Conservation (phyloP, 352 stramenopile species). For the Pythium brachiatum region DNA sequence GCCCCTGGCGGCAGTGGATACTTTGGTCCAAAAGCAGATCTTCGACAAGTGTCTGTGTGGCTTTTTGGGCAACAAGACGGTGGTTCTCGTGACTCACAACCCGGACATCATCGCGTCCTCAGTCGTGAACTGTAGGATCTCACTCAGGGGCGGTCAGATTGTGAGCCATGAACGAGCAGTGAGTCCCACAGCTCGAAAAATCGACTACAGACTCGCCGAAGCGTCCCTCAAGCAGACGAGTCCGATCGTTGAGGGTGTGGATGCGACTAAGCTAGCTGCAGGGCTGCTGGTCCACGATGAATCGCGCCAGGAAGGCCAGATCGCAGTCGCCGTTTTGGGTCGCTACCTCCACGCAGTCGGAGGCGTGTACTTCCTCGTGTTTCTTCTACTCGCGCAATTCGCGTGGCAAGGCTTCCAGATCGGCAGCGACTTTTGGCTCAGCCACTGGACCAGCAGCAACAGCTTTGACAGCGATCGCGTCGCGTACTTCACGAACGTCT, state of each 20-base stretch:
- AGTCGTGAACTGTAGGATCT: conserved; percentile 11
- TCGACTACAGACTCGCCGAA: not conserved
- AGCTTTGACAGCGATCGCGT: not conserved
- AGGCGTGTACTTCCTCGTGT: not conserved
- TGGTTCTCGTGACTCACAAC: conserved; percentile 90
- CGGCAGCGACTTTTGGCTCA: conserved; percentile 29
- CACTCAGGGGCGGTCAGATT: conserved; percentile 1
- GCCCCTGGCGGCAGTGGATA: conserved; percentile 88
- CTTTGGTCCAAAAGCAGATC: conserved; percentile 86
- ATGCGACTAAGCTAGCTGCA: not conserved
- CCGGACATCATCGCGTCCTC: conserved; percentile 26
- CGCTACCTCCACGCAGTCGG: conserved; percentile 1
- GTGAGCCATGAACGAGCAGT: conserved; percentile 7
- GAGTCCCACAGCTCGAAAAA: not conserved
- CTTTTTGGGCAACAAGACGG: conserved; percentile 32
- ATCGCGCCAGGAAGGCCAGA: conserved; percentile 4
- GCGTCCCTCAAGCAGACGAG: not conserved
- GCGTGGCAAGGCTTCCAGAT: conserved; percentile 31
- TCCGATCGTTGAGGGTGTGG: not conserved
- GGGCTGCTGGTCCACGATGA: not conserved
- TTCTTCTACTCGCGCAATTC: conserved; percentile 17
- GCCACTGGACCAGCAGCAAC: conserved; percentile 16
- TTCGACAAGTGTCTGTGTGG: conserved; percentile 40
- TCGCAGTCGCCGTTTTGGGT: not conserved
- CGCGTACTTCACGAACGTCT: conserved; percentile 4